Evolutionary conservation across 805 yeast genomes (phyloP), one percentile per base, ranked within the genome.

Genomic region (Saturnispora gosingensis): DNA sequence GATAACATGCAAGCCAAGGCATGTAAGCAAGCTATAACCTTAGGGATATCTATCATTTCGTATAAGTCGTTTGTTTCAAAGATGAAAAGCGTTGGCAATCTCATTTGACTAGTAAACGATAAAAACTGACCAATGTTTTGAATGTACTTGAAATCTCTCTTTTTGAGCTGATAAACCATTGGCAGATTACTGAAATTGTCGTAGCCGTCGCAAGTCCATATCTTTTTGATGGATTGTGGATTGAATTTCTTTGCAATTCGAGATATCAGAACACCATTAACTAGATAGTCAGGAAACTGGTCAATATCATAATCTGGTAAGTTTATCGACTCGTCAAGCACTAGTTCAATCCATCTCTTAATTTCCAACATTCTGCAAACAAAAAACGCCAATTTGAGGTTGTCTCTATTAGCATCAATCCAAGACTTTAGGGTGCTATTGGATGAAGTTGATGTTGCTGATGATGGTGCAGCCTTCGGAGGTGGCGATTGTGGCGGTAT

Each of bases 1-100:
- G 83, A 75, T 51, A 93, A 72, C 63, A 88, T 79, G 58, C 79
- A 87, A 48, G 89, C 82, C 56, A 91, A 69, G 2, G 97, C 97
- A 69, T 91, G 97, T 36, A 93, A 68, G 59, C 97, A 90, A 67
- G 88, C 89, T 63, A 93, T 85, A 25, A 93, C 98, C 62, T 88
- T 90, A 15, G 98, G 98, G 20, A 90, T 78, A 62, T 91, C 86
- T 61, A 88, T 90, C 62, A 84, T 83, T 62, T 93, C 97, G 67
- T 89, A 93, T 36, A 93, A 73, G 67, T 93, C 99, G 3, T 96
- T 89, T 53, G 90, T 76, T 64, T 91, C 99, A 64, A 93, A 93
- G 46, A 85, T 77, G 65, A 90, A 93, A 50, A 89, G 74, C 52
- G 87, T 90, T 0, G 98, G 99, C 57, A 93, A 81, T 27, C 79